phyloP scores from a whole-genome alignment of 2,329 filamentous ascomycete genomes.

The Lecanicillium sp. region DNA sequence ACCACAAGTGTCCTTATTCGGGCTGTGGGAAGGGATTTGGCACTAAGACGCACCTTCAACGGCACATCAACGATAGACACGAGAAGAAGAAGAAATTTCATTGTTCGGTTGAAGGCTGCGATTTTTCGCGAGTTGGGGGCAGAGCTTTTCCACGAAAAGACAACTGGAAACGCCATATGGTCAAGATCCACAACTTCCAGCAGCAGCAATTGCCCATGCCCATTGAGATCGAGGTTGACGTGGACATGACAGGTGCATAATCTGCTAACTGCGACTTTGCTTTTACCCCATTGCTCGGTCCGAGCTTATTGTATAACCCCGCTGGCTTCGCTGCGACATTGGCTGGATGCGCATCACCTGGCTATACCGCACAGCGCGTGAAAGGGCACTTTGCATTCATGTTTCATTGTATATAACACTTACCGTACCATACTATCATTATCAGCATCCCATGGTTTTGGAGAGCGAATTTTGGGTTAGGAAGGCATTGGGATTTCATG shows the following conservation, averaged over 20 bases:
- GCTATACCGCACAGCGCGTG: background rate
- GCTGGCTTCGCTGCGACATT: background rate
- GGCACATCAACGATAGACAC: slow-evolving; percentile 57
- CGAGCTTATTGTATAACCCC: background rate
- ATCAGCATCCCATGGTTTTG: background rate
- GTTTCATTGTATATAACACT: slow-evolving; percentile 2
- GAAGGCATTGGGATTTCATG: background rate
- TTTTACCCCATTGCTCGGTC: background rate
- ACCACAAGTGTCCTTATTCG: slow-evolving; percentile 49
- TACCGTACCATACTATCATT: background rate
- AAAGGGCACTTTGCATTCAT: background rate
- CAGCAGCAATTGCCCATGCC: slow-evolving; percentile 34
- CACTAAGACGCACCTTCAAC: slow-evolving; percentile 56
- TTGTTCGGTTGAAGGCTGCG: slow-evolving; percentile 48
- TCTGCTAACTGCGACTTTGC: background rate
- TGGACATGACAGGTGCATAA: slow-evolving; percentile 17
- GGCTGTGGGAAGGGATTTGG: slow-evolving; percentile 52
- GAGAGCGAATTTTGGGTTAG: background rate
- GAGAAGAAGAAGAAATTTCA: slow-evolving; percentile 55
- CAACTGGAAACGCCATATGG: slow-evolving; percentile 58
- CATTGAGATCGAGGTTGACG: slow-evolving; percentile 34
- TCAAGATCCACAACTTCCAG: slow-evolving; percentile 49
- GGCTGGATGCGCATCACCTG: background rate
- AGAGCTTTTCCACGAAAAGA: slow-evolving; percentile 57
- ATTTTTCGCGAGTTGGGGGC: slow-evolving; percentile 50